Conservation (phyloP, 768 basidiomycete genomes). For the Coprinopsis strossmayeri region DNA sequence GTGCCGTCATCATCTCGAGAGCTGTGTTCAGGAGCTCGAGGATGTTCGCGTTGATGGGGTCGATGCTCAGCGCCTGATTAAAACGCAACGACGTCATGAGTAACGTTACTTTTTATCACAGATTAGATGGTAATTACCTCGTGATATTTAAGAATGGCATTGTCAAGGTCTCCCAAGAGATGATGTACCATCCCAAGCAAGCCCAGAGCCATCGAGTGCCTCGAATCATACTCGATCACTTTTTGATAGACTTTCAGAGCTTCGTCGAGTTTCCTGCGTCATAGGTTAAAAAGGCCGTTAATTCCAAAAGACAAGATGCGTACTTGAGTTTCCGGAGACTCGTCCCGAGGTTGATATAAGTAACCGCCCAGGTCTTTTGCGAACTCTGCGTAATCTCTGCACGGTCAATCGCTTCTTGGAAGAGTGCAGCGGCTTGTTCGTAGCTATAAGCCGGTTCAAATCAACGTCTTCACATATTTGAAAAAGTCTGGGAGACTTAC, state of each 20-base stretch:
- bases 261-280: constrained; percentile 32
- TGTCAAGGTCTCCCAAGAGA: constrained; percentile 61
- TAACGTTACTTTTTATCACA: too few relatives aligned
- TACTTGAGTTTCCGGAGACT: constrained; percentile 78
- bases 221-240: constrained; percentile 84
- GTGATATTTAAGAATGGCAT: constrained; percentile 87
- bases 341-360: constrained; percentile 91
- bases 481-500: constrained; percentile 35
- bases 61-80: constrained; percentile 64
- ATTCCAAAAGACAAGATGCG: too few relatives aligned
- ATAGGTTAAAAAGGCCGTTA: background rate
- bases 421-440: constrained; percentile 60
- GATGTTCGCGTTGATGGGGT: constrained; percentile 77
- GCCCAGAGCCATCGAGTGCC: constrained; percentile 72
- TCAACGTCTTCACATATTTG: constrained; percentile 2
- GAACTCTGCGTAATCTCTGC: constrained; percentile 84
- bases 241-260: constrained; percentile 70
- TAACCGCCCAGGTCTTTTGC: constrained; percentile 79
- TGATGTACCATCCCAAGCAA: constrained; percentile 90
- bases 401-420: constrained; percentile 70
- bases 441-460: constrained; percentile 45
- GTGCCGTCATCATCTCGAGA: constrained; percentile 42
- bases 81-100: too few relatives aligned
- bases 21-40: constrained; percentile 79
- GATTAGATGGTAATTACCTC: too few relatives aligned